Evolutionary conservation across 1,284 basidiomycete genomes (phyloP).

Genomic region (Cerrena zonata): DNA sequence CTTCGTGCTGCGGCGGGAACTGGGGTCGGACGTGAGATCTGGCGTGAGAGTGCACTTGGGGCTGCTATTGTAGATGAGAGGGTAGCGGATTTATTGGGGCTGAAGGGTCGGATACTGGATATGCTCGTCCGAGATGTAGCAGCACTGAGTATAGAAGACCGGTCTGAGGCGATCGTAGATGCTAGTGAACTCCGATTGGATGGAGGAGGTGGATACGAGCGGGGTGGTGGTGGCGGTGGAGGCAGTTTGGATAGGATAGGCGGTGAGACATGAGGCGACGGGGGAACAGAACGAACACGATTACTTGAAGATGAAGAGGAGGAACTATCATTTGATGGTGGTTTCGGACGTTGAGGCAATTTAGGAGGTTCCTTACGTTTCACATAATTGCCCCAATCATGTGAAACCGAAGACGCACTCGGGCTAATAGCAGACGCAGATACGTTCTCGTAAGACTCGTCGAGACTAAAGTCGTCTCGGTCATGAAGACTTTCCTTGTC

Average conservation of each 20-base stretch:
- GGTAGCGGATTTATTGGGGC: conserved; percentile 18
- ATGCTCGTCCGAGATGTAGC: conserved; percentile 43
- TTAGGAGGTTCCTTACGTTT: conserved; percentile 42
- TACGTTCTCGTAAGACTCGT: conserved; percentile 68
- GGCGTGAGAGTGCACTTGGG: neutral
- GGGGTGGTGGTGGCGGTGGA: conserved; percentile 15
- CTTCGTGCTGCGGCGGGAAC: conserved; percentile 55
- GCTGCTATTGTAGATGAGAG: no score
- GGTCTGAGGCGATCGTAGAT: conserved; percentile 46
- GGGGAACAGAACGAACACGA: conserved; percentile 11
- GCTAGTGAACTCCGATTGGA: conserved; percentile 22
- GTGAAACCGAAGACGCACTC: conserved; percentile 21
- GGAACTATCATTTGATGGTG: conserved; percentile 4
- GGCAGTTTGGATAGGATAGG: neutral
- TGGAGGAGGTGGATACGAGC: conserved; percentile 19
- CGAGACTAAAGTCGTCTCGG: conserved; percentile 50
- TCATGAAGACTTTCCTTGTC: conserved; percentile 28
- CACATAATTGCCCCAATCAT: conserved; percentile 28
- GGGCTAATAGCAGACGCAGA: conserved; percentile 33
- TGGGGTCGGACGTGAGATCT: conserved; percentile 48
- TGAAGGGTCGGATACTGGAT: conserved; percentile 27
- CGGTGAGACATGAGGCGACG: neutral
- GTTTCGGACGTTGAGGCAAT: conserved; percentile 47
- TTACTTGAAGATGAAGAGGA: conserved; percentile 9
- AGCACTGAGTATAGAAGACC: conserved; percentile 58